Percentiles rank a stretch among this genome's conserved stretches.
phyloP scores from a whole-genome alignment of 306 rosid species.

The Lagenaria siceraria region DNA sequence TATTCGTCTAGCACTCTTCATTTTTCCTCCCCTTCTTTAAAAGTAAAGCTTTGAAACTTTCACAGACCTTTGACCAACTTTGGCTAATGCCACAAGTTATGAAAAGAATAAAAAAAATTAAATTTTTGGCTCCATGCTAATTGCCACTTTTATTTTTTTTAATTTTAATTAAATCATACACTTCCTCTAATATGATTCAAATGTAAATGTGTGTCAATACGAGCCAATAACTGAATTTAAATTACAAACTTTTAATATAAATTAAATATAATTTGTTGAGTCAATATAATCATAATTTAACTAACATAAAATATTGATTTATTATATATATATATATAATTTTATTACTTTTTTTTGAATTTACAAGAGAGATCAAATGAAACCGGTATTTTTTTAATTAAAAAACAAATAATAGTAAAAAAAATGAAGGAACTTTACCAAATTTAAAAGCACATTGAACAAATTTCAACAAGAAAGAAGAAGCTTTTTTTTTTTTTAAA shows the following conservation, averaged over 20 bases:
- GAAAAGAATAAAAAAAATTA: not conserved
- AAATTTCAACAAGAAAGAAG: not conserved
- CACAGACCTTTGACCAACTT: conserved; percentile 7
- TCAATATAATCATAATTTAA: too few species aligned
- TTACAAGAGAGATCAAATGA: too few species aligned
- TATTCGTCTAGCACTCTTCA: not conserved
- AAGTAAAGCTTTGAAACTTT: conserved; percentile 5
- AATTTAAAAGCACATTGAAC: not conserved
- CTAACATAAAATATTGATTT: too few species aligned
- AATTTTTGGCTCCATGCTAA: not conserved
- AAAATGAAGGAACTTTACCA: not conserved
- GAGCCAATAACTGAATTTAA: too few species aligned
- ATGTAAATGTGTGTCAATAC: not conserved
- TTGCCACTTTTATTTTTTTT: not conserved
- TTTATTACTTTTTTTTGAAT: too few species aligned
- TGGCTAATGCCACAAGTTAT: not conserved
- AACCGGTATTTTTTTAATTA: not conserved
- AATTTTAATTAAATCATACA: not conserved
- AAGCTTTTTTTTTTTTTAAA: not conserved
- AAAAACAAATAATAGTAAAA: too few species aligned
- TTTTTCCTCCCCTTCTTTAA: not conserved
- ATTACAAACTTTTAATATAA: too few species aligned
- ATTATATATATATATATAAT: too few species aligned
- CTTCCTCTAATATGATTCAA: not conserved
- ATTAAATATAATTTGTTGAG: too few species aligned